Base-by-base conservation (phyloP, 495 filamentous ascomycete genomes). In the Lophium mytilinum region DNA sequence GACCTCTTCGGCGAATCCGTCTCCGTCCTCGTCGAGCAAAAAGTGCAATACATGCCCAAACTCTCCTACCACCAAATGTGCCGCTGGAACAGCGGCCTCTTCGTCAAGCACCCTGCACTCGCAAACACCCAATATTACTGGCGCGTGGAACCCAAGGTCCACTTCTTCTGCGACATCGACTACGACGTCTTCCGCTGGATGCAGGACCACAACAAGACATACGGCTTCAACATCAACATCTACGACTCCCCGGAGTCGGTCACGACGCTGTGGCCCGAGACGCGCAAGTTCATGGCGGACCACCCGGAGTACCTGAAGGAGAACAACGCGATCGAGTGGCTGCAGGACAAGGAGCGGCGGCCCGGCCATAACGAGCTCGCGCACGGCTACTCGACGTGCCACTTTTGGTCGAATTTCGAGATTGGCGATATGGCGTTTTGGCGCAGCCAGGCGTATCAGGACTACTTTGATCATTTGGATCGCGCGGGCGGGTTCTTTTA, bases 321-420 rank as follows among this genome's bases (percentile, higher is more conserved):
- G 46, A 89, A 95, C 71, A 95, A 88, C 69, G 90, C 95, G 66
- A 80, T 87, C 76, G 73, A 78, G 14, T 99, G 93, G 92, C 69
- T 99, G 63, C 85, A 82, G 14, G 93, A 99, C 66, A 81, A 80
- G 39, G 69, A 77, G 42, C 78, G 82, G 50, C 80, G 94, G 47
- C 93, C 94, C 8, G 80, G 89, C 15, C 88, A 96, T 71, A 88
- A 86, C 63, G 58, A 74, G 17, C 80, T 83, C 48, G 91, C 89
- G 34, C 83, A 93, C 56, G 93, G 93, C 37, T 98, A 96, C 77
- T 93, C 88, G 10, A 98, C 94, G n/a, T 99, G 94, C 71, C 94
- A 99, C 73, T 99, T 99, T 77, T 99, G 94, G 94, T 90, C 83
- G 56, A 99, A 99, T 73, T 99, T 99, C 66, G 94, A 99, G 73